Conservation (phyloP, 192 early-diverging fungal genomes). For the Coemansia sp. region DNA sequence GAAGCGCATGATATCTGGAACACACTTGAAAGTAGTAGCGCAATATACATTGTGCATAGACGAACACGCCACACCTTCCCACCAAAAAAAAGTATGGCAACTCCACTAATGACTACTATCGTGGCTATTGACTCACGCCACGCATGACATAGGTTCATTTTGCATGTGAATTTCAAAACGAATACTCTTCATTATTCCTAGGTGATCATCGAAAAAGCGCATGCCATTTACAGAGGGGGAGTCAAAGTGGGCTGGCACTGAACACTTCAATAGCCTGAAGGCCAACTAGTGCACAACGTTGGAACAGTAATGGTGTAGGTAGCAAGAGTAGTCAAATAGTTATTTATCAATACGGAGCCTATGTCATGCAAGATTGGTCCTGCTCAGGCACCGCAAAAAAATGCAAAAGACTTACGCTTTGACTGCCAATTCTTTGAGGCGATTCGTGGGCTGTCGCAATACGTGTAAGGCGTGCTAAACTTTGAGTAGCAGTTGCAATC, state of each 20-base stretch:
- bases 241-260: neutral
- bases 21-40: neutral
- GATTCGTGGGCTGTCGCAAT: neutral
- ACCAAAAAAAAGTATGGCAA: neutral
- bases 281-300: neutral
- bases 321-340: neutral
- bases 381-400: too few species aligned
- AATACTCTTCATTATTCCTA: neutral
- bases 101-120: neutral
- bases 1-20: slow-evolving; percentile 1
- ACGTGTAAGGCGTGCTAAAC: too few species aligned
- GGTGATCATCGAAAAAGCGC: neutral
- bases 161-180: neutral
- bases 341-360: neutral
- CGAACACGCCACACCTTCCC: neutral
- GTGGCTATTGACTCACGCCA: neutral
- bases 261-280: neutral
- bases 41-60: slow-evolving; percentile 5
- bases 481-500: too few species aligned
- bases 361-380: too few species aligned
- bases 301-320: too few species aligned
- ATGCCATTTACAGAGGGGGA: neutral
- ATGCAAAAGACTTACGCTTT: too few species aligned
- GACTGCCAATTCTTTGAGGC: too few species aligned
- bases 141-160: neutral